Conservation (phyloP, 371 early-diverging fungal species). For the Mortierella polycephala region DNA sequence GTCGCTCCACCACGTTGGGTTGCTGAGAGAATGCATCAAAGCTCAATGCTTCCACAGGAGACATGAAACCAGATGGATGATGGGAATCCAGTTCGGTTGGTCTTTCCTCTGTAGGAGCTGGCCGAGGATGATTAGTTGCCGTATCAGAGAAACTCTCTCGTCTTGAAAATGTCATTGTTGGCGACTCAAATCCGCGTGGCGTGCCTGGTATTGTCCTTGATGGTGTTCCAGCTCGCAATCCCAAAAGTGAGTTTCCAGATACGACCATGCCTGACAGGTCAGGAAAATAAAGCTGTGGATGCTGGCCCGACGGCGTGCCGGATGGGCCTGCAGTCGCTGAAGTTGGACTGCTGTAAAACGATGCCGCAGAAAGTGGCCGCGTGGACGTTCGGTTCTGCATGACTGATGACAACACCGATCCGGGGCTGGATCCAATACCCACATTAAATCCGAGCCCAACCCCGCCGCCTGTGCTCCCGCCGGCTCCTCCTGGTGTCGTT, state of each 20-base stretch:
- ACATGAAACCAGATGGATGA: conserved; percentile 15
- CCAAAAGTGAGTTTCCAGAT: conserved; percentile 40
- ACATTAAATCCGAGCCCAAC: conserved; percentile 34
- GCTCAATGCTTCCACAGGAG: conserved; percentile 36
- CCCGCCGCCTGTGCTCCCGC: conserved; percentile 12
- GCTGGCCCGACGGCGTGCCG: conserved; percentile 2
- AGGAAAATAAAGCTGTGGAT: conserved; percentile 31
- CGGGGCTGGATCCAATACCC: conserved; percentile 35
- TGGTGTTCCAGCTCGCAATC: conserved; percentile 37
- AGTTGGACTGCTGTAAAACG: conserved; percentile 43
- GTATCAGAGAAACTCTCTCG: conserved; percentile 46
- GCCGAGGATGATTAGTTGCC: conserved; percentile 4
- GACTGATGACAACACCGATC: conserved; percentile 40
- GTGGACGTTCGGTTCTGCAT: conserved; percentile 32
- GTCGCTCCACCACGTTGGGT: conserved; percentile 23
- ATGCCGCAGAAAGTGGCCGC: conserved; percentile 31
- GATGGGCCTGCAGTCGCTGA: conserved; percentile 7
- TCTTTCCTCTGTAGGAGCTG: not conserved
- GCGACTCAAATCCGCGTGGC: conserved; percentile 50
- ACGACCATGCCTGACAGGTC: conserved; percentile 42
- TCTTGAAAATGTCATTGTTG: conserved; percentile 35
- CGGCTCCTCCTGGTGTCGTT: conserved; percentile 17
- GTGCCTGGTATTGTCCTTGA: conserved; percentile 45
- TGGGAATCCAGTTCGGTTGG: conserved; percentile 3
- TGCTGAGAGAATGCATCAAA: conserved; percentile 36